These are phyloP conservation scores for Mycena galericulata DNA, from an alignment of 768 basidiomycete species.

Conservation along the genomic window DNA sequence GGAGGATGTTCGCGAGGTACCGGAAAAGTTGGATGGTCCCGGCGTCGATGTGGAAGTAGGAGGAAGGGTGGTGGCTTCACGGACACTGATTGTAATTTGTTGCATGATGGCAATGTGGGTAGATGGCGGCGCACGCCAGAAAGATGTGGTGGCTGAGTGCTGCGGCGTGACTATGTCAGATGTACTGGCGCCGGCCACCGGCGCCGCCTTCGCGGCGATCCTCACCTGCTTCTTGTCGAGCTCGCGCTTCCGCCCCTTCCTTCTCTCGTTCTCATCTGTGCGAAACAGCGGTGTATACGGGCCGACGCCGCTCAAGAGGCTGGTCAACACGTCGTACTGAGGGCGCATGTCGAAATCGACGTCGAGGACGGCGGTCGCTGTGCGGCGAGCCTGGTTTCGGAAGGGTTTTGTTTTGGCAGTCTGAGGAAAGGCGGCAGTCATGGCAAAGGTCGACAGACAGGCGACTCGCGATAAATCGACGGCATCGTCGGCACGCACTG, in stretches of 20 bases:
- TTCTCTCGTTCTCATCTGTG: constrained; percentile 63
- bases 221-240: constrained; percentile 58
- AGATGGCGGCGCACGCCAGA: constrained; percentile 78
- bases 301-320: constrained; percentile 80
- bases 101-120: constrained; percentile 79
- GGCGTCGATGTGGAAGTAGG: constrained; percentile 81
- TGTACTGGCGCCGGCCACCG: constrained; percentile 46
- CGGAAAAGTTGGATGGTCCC: constrained; percentile 78
- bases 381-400: constrained; percentile 66
- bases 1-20: constrained; percentile 81
- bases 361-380: constrained; percentile 81
- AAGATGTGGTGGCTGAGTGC: constrained; percentile 56
- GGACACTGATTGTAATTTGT: constrained; percentile 77
- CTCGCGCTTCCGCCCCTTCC: constrained; percentile 64
- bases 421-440: constrained; percentile 50
- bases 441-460: no score
- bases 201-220: constrained; percentile 43
- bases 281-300: constrained; percentile 73
- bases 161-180: constrained; percentile 43
- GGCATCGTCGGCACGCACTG: no score
- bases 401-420: constrained; percentile 45
- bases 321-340: constrained; percentile 81
- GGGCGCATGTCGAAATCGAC: constrained; percentile 79
- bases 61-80: constrained; percentile 77
- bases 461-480: no score